These are phyloP conservation scores for Ilyonectria destructans DNA, from an alignment of 2,329 filamentous ascomycete species.

Conservation along the genomic window DNA sequence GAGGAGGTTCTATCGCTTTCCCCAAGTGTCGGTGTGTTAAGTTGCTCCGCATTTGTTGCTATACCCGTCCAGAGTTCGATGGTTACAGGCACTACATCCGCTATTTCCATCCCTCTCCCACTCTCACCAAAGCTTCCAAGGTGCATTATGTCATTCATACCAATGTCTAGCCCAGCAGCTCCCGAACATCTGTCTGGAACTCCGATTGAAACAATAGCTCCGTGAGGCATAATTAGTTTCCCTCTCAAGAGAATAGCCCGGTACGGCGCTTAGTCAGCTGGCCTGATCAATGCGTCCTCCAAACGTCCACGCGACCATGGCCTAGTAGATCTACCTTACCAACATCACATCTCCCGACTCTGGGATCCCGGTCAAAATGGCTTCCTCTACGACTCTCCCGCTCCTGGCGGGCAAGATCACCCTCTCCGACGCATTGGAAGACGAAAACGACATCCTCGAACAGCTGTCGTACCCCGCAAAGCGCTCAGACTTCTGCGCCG, in stretches of 20 bases:
- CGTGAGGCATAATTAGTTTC: conserved; percentile 2
- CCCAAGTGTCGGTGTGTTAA: neutral
- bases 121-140: neutral
- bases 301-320: neutral
- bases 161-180: neutral
- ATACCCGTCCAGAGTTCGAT: neutral
- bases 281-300: neutral
- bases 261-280: neutral
- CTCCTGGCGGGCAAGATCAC: conserved; percentile 28
- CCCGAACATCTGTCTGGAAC: neutral
- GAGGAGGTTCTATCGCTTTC: neutral
- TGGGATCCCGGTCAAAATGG: neutral
- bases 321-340: neutral
- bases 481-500: conserved; percentile 25
- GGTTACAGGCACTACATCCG: neutral
- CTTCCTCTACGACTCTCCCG: conserved; percentile 19
- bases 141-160: neutral
- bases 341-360: neutral
- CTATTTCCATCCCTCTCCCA: neutral
- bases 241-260: neutral
- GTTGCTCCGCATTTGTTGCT: neutral
- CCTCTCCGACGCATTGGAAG: conserved; percentile 25
- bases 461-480: conserved; percentile 33
- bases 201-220: neutral
- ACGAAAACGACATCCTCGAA: conserved; percentile 32